Evolutionary conservation across 768 basidiomycete genomes (phyloP).

Genomic region (Leccinum incarnatum): DNA sequence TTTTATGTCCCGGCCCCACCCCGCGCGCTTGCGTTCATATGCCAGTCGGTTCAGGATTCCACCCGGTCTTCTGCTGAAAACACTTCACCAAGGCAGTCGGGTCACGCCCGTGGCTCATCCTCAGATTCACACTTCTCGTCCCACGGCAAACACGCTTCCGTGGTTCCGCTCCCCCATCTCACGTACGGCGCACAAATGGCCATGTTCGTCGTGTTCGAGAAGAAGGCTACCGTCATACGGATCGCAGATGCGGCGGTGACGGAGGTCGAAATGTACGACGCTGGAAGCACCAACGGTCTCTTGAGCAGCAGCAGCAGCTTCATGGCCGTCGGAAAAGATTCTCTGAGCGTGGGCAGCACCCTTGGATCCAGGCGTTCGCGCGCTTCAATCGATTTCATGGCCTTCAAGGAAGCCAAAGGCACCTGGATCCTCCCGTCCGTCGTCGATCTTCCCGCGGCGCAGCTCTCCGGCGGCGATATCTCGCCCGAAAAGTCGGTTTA

Average conservation of each 20-base stretch:
- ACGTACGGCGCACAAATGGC: constrained; percentile 70
- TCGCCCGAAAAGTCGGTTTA: constrained; percentile 44
- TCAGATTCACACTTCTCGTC: constrained; percentile 36
- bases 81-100: constrained; percentile 22
- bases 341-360: constrained; percentile 23
- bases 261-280: constrained; percentile 64
- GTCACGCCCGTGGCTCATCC: constrained; percentile 45
- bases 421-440: constrained; percentile 28
- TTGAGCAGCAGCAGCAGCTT: constrained; percentile 22
- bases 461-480: constrained; percentile 14
- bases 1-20: constrained; percentile 77
- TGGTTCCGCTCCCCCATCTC: constrained; percentile 33
- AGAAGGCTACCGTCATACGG: constrained; percentile 83
- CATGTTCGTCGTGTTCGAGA: constrained; percentile 83
- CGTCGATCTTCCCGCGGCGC: constrained; percentile 23
- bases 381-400: constrained; percentile 43
- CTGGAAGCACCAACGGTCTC: constrained; percentile 9
- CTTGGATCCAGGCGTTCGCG: constrained; percentile 36
- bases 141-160: constrained; percentile 24
- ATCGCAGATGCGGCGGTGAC: constrained; percentile 77
- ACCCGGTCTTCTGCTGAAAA: constrained; percentile 44
- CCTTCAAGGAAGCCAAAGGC: constrained; percentile 34
- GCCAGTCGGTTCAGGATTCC: constrained; percentile 60
- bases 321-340: constrained; percentile 18
- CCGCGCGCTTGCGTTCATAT: constrained; percentile 65